These are phyloP conservation scores for Pseudopithomyces maydicus DNA, from an alignment of 2,329 filamentous ascomycete species.

Conservation along the genomic window DNA sequence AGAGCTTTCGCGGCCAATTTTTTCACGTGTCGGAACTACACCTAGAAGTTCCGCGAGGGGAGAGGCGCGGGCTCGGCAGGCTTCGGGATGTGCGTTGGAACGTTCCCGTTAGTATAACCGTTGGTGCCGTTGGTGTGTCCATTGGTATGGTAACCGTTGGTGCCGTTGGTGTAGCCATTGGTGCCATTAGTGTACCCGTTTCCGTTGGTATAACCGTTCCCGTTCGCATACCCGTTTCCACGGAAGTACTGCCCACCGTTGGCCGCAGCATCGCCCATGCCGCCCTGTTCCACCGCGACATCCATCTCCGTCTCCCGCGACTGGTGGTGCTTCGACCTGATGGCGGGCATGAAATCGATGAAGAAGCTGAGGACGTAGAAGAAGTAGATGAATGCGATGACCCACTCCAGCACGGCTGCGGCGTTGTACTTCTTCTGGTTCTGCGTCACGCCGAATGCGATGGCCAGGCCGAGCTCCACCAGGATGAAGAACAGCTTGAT, in stretches of 20 bases:
- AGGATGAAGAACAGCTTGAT: slow-evolving; percentile 86
- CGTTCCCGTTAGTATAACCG: slow-evolving; percentile 21
- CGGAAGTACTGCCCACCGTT: slow-evolving; percentile 35
- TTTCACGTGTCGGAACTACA: neutral
- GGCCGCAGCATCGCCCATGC: slow-evolving; percentile 29
- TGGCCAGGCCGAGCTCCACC: slow-evolving; percentile 73
- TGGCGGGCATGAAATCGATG: slow-evolving; percentile 83
- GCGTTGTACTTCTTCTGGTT: slow-evolving; percentile 60
- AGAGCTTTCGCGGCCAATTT: no score
- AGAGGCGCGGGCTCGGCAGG: slow-evolving; percentile 24
- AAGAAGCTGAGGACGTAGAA: slow-evolving; percentile 87
- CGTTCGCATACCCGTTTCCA: slow-evolving; percentile 14
- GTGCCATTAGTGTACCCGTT: slow-evolving; percentile 13
- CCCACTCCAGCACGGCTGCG: slow-evolving; percentile 80
- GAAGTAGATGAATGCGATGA: slow-evolving; percentile 82
- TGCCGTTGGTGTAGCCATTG: slow-evolving; percentile 24
- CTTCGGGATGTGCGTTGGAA: slow-evolving; percentile 2
- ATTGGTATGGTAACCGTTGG: slow-evolving; percentile 21
- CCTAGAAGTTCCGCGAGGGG: slow-evolving; percentile 36
- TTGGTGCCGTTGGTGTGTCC: slow-evolving; percentile 22
- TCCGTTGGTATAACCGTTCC: slow-evolving; percentile 23
- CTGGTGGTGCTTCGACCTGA: slow-evolving; percentile 61
- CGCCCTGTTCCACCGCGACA: slow-evolving; percentile 29
- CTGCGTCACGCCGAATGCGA: slow-evolving; percentile 70
- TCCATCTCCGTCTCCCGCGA: slow-evolving; percentile 43